Base-by-base conservation (phyloP, 2,329 filamentous ascomycete genomes). In the Bimuria novae-zelandiae region DNA sequence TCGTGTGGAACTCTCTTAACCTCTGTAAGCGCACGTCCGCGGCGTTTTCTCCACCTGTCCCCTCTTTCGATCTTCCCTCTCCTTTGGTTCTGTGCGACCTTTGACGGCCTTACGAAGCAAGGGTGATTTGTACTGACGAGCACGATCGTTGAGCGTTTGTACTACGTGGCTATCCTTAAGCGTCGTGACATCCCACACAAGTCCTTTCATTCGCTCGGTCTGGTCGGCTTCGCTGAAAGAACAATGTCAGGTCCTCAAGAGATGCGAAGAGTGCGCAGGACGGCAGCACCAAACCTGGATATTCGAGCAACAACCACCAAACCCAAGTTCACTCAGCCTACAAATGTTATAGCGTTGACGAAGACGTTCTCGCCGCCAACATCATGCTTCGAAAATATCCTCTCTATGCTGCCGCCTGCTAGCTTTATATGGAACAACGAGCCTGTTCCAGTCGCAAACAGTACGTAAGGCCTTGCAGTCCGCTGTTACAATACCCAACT, bases 371-470 rank as follows among this genome's bases (percentile, higher is more conserved):
- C 61, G 3, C 62, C 62, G 12, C 56, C 64, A 29, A 47, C 63
- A 45, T 59, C 62, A 61, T 70, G 67, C 51, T 41, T 47, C 11
- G 49, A 60, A 29, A 62, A 64, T 29, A 55, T 48, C 4, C 52
- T 70, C 6, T 61, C 67, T 4, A 55, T 61, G 52, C 47, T 67
- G 16, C 61, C 64, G 3, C 57, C 64, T 1, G 64, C 64, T 2
- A 55, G 51, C 14, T 68, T 57, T 33, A 64, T 70, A 21, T 70
- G 63, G 63, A 52, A 55, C 4, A 68, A 68, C 35, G 62, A 67
- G 30, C 67, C 64, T 7, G 57, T 66, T 1, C 67, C 67, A 1
- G 62, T 59, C 4, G 47, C 39, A 6, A 56, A 58, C 29, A 48
- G n/a, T n/a, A n/a, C n/a, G n/a, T n/a, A n/a, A n/a, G n/a, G n/a